Conservation (phyloP, 2,329 filamentous ascomycete genomes). For the Periconia sp. region DNA sequence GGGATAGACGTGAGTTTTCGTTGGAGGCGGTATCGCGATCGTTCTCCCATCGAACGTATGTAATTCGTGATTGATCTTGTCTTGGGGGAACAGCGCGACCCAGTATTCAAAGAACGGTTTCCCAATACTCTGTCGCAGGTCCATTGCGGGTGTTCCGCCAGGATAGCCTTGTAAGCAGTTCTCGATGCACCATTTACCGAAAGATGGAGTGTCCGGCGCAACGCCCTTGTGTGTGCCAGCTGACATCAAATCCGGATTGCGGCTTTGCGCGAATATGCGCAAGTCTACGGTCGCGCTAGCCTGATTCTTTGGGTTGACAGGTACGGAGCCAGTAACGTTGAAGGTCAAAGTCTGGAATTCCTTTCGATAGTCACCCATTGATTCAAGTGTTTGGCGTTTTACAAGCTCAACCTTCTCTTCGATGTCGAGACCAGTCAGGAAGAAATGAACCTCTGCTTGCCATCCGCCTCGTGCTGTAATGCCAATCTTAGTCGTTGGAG, state of each 20-base stretch:
- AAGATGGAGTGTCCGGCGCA: conserved; percentile 14
- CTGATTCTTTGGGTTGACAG: conserved; percentile 32
- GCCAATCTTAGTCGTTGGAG: conserved; percentile 53
- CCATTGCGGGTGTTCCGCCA: conserved; percentile 37
- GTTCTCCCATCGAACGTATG: conserved; percentile 16
- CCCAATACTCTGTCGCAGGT: conserved; percentile 15
- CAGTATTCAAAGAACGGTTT: conserved; percentile 27
- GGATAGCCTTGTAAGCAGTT: conserved; percentile 47
- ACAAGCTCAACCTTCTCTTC: conserved; percentile 18
- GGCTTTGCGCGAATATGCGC: conserved; percentile 25
- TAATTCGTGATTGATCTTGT: conserved; percentile 11
- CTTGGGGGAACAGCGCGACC: conserved; percentile 22
- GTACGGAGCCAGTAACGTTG: conserved; percentile 28
- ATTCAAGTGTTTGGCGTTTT: conserved; percentile 13
- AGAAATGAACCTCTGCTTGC: conserved; percentile 26
- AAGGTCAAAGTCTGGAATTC: conserved; percentile 23
- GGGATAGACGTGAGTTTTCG: conserved; percentile 12
- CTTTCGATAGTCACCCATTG: conserved; percentile 14
- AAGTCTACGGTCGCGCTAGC: conserved; percentile 41
- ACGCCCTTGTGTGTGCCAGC: conserved; percentile 14
- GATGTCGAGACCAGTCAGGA: conserved; percentile 24
- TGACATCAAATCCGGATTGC: conserved; percentile 14
- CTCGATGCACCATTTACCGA: conserved; percentile 19
- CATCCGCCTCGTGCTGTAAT: conserved; percentile 27
- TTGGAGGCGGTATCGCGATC: conserved; percentile 16